These are phyloP conservation scores for Talaromyces wortmannii DNA, from an alignment of 495 filamentous ascomycete genomes.

Conservation along the genomic window DNA sequence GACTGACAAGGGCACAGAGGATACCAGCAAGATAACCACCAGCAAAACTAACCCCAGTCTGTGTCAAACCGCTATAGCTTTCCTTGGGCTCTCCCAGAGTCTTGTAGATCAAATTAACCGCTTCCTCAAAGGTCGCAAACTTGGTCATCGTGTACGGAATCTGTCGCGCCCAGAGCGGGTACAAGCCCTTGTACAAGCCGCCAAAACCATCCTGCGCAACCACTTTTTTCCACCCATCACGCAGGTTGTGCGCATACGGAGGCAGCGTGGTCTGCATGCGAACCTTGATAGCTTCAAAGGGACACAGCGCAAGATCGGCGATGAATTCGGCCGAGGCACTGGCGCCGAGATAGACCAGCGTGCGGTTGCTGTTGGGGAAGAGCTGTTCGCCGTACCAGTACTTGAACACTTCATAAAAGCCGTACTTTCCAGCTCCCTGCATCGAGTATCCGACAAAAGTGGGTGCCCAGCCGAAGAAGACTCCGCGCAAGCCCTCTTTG, in stretches of 20 bases:
- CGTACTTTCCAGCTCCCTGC: constrained; percentile 74
- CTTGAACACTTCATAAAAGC: constrained; percentile 72
- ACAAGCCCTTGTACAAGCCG: constrained; percentile 62
- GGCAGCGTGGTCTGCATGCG: constrained; percentile 67
- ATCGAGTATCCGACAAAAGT: constrained; percentile 65
- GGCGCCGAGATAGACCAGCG: constrained; percentile 57
- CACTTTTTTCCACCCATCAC: constrained; percentile 57
- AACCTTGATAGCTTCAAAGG: constrained; percentile 65
- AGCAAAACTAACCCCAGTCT: constrained; percentile 63
- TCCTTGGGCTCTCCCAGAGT: constrained; percentile 60
- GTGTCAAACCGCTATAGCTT: constrained; percentile 50
- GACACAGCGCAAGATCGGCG: constrained; percentile 61
- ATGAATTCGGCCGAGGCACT: constrained; percentile 62
- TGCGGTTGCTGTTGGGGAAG: constrained; percentile 56
- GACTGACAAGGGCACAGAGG: constrained; percentile 58
- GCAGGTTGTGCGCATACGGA: constrained; percentile 52
- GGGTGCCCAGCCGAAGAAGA: constrained; percentile 68
- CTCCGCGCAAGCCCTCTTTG: constrained; percentile 58
- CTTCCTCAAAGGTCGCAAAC: constrained; percentile 68
- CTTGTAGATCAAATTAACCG: constrained; percentile 55
- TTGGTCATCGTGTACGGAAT: constrained; percentile 75
- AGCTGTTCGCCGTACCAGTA: constrained; percentile 59
- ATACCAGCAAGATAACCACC: constrained; percentile 70
- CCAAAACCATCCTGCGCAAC: constrained; percentile 50
- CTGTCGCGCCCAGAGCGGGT: constrained; percentile 65